Conservation (phyloP, 2,329 filamentous ascomycete species). For the Penicillium sp. region DNA sequence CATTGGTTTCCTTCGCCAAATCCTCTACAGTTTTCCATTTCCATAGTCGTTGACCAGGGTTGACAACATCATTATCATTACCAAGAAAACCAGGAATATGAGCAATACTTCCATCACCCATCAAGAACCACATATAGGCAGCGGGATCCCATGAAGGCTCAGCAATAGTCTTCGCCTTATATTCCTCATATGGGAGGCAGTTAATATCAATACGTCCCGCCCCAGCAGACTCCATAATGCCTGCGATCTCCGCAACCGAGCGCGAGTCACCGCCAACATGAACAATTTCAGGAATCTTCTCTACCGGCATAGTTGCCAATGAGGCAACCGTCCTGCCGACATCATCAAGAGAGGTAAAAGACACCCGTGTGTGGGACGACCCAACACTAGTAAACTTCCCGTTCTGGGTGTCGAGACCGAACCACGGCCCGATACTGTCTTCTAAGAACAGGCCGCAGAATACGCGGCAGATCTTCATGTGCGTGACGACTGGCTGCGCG, state of each 20-base stretch:
- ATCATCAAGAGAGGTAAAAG: conserved; percentile 34
- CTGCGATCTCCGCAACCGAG: conserved; percentile 8
- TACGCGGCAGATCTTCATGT: conserved; percentile 2
- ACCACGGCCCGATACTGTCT: conserved; percentile 30
- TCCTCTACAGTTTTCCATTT: conserved; percentile 32
- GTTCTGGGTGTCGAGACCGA: conserved; percentile 28
- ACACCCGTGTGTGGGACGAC: conserved; percentile 19
- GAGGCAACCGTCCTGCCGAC: conserved; percentile 31
- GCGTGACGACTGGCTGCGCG: conserved; percentile 8
- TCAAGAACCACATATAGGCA: conserved; percentile 34
- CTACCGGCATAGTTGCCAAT: conserved; percentile 18
- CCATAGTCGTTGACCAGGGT: conserved; percentile 28
- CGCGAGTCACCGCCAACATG: conserved; percentile 12
- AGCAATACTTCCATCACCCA: conserved; percentile 33
- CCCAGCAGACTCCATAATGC: conserved; percentile 9
- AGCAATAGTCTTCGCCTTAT: conserved; percentile 23
- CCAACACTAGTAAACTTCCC: conserved; percentile 33
- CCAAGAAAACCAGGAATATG: conserved; percentile 21
- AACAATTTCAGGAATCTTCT: conserved; percentile 17
- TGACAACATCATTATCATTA: conserved; percentile 31
- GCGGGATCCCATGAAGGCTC: conserved; percentile 25
- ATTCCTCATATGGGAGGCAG: conserved; percentile 17
- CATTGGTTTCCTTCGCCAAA: conserved; percentile 25
- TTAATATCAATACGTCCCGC: conserved; percentile 8
- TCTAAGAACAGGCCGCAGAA: conserved; percentile 2